Percentiles rank a stretch among this genome's conserved stretches.
phyloP scores from a whole-genome alignment of 2,329 filamentous ascomycete species.

The Aspergillus terreus region DNA sequence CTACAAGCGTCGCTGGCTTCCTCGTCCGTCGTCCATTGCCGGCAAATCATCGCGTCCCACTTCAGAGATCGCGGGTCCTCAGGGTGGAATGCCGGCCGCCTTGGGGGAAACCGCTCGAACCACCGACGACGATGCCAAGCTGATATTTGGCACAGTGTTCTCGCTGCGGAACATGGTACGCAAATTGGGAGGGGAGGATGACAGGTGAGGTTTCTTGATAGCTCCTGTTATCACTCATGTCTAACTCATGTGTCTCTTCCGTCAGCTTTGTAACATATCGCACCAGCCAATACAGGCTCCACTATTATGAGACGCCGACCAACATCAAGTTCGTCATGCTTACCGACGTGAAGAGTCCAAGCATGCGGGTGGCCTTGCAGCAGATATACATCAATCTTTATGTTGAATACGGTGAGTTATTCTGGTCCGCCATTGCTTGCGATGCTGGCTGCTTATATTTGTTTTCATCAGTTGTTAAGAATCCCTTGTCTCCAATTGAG shows the following conservation, averaged over 20 bases:
- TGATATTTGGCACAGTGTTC: conserved; percentile 96
- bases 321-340: conserved; percentile 96
- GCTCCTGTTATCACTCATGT: neutral
- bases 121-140: conserved; percentile 82
- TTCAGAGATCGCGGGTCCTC: conserved; percentile 45
- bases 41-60: conserved; percentile 48
- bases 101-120: conserved; percentile 44
- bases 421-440: neutral
- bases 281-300: conserved; percentile 93
- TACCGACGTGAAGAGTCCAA: conserved; percentile 82
- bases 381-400: conserved; percentile 99
- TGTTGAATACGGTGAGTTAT: conserved; percentile 75
- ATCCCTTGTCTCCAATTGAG: conserved; percentile 59
- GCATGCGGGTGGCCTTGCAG: conserved; percentile 89
- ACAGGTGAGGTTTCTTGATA: conserved; percentile 49
- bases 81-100: conserved; percentile 37
- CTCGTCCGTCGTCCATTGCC: conserved; percentile 46
- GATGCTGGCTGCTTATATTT: neutral
- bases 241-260: conserved; percentile 13
- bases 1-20: conserved; percentile 84
- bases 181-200: conserved; percentile 89
- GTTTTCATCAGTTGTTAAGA: conserved; percentile 55
- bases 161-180: conserved; percentile 94
- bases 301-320: conserved; percentile 97
- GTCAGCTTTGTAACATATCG: conserved; percentile 84